Evolutionary conservation across 352 stramenopile genomes (phyloP), one percentile per base, ranked within the genome.

Genomic region (Pythium dissotocum): DNA sequence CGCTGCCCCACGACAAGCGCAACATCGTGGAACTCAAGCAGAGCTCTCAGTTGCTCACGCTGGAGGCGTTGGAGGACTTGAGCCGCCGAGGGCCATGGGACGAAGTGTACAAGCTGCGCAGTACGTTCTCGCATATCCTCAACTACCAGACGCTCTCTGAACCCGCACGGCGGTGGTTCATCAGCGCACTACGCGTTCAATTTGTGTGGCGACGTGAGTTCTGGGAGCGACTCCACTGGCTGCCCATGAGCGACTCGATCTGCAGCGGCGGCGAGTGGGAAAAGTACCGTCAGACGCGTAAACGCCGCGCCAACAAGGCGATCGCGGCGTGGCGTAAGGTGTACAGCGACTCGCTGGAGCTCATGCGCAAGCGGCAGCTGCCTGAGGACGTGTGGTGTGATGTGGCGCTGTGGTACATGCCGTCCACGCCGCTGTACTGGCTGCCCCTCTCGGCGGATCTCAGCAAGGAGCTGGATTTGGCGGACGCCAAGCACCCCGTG

Each of bases 181-280:
- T 73, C 18, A 58, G 64, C 21, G 74, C 66, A 51, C 65, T 83
- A n/a, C 73, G 74, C n/a, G 59, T 77, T 58, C 76, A 83, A 63
- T 83, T 80, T 59, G 65, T 77, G 35, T 76, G 72, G 65, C 76
- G 76, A 10, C 73, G 76, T 33, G 76, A 83, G 67, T 75, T 83
- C 53, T 83, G 76, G 76, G 76, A 83, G 38, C 76, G 76, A 6
- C 71, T 83, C 8, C 76, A 83, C 61, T 83, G 76, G 76, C 49
- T 83, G 36, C 73, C 76, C 6, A 80, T 83, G 73, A 83, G 76
- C 44, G 76, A 83, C 52, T 74, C 64, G 16, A 74, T 83, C 36
- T 80, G 73, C 65, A 71, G 59, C 2, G 73, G 76, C 24, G 49
- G 66, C 4, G 51, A 60, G 6, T 83, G 76, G 76, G 66, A 77